phyloP scores from a whole-genome alignment of 2,329 filamentous ascomycete genomes.

The Parascedosporium putredinis region DNA sequence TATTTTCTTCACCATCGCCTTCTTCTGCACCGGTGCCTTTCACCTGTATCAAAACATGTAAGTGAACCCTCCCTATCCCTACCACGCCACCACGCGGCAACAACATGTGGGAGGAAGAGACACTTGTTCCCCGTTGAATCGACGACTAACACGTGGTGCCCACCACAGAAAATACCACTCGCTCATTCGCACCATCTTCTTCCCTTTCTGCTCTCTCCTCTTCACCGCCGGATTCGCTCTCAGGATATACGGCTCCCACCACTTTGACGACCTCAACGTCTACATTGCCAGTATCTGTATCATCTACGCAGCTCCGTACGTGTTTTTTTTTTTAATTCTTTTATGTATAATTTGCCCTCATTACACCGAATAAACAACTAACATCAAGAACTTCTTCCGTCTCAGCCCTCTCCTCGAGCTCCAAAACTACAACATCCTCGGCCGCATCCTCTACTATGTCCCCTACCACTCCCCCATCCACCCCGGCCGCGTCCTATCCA shows the following conservation, averaged over 20 bases:
- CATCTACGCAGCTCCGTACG: slow-evolving; percentile 24
- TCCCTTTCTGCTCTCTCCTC: slow-evolving; percentile 41
- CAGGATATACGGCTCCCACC: slow-evolving; percentile 21
- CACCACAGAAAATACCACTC: slow-evolving; percentile 39
- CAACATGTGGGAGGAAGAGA: neutral
- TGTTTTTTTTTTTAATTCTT: too few relatives aligned
- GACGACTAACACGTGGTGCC: neutral
- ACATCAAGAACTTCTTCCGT: neutral
- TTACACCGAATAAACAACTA: neutral
- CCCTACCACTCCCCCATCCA: slow-evolving; percentile 46
- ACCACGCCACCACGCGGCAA: neutral
- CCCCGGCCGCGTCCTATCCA: slow-evolving; percentile 33
- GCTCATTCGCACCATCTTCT: slow-evolving; percentile 44
- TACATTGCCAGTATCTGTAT: slow-evolving; percentile 25
- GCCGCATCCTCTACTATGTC: slow-evolving; percentile 48
- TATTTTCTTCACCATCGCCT: slow-evolving; percentile 34
- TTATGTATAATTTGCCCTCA: too few relatives aligned
- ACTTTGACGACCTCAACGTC: slow-evolving; percentile 20
- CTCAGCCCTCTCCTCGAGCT: slow-evolving; percentile 45
- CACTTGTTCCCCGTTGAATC: neutral
- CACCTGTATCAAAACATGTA: slow-evolving; percentile 37
- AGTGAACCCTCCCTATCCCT: slow-evolving; percentile 16
- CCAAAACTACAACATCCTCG: slow-evolving; percentile 52
- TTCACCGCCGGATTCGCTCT: slow-evolving; percentile 46
- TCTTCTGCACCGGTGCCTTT: slow-evolving; percentile 23